Base-by-base conservation (phyloP, 768 basidiomycete species). In the Polyporus arcularius region DNA sequence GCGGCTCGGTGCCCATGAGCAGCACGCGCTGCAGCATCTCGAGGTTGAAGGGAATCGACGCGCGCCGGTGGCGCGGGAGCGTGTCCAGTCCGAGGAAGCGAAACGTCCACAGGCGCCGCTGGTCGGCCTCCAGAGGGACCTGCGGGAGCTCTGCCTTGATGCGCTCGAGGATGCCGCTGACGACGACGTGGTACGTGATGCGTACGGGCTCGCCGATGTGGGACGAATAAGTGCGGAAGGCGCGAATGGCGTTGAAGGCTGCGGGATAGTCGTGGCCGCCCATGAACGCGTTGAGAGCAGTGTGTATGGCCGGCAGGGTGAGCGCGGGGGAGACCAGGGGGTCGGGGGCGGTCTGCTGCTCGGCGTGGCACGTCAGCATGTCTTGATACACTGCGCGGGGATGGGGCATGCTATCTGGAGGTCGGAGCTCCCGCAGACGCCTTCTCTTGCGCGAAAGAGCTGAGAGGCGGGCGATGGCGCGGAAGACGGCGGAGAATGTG, bases 401-500 rank as follows among this genome's bases (percentile, higher is more conserved):
- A 9, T 72, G 65, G 4, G 77, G 55, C 18, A 72, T 65, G 53
- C 72, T 65, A 26, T 53, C 57, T 7, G 70, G 60, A 6, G 50
- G 65, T 4, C 8, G 21, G 8, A 54, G 28, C 3, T 48, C 42
- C 16, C 75, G 74, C 52, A 46, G 18, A 21, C 10, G 50, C 62
- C 60, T 0, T 62, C 65, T 52, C 72, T 18, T 30, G 60, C 55
- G 60, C 69, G 26, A 60, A 58, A 6, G 61, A 56, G 32, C 50
- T 18, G 48, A 38, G 48, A 64, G 57, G 49, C 52, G 54, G 31
- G 67, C 59, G 55, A 67, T 61, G 7, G 74, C 70, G 30, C 70
- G 72, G 63, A 84, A 82, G 21, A 85, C 67, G 58, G 69, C 70
- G 16, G 73, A 77, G 72, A 78, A 85, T 0, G 82, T 84, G 59